Base-by-base conservation (phyloP, 208 protist genomes). In the Crithidia brevicula region DNA sequence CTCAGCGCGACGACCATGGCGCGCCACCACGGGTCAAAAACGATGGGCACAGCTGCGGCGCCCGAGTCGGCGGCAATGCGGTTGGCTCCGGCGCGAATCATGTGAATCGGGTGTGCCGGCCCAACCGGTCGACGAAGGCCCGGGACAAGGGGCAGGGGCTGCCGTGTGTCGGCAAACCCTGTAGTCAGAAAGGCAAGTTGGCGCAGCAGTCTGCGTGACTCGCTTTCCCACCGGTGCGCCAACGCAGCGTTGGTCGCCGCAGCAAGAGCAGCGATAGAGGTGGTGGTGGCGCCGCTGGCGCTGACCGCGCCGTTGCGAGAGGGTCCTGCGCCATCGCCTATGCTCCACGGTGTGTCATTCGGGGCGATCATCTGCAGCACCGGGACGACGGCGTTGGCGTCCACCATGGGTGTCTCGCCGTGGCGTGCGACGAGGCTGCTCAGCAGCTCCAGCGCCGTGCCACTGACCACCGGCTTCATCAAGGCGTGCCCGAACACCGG, bases 1-100 rank as follows among this genome's bases (percentile, higher is more conserved):
- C 85, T 85, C 28, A 96, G 85, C 3, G 91, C 91, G 30, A 94
- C 74, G 1, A 89, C 77, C 81, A 94, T 92, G 9, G 81, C 83
- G 43, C 88, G 86, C 88, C 91, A 96, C 88, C 91, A 96, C 27
- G 85, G 78, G 47, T 96, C 91, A 65, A 96, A 94, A 56, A 87
- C 91, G n/a, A 87, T 59, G 20, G 91, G 91, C 15, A 77, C 64
- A 2, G 72, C 43, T n/a, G 50, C 47, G 42, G 28, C 43, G 20
- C 71, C 64, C 62, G 47, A 49, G 38, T 92, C 88, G 4, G 40
- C 33, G 43, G 63, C 23, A 34, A 96, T 86, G 20, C 65, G 50
- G 2, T 74, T 43, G 10, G 71, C 49, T 3, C 88, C 81, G 1
- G 81, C 79, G 18, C 61, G 50, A 20, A 96, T 66, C 16, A 85